A percentile compares a stretch with the other conserved stretches of the same genome.
These are phyloP conservation scores for Mimosa pudica DNA, from an alignment of 306 rosid genomes.

Conservation along the genomic window DNA sequence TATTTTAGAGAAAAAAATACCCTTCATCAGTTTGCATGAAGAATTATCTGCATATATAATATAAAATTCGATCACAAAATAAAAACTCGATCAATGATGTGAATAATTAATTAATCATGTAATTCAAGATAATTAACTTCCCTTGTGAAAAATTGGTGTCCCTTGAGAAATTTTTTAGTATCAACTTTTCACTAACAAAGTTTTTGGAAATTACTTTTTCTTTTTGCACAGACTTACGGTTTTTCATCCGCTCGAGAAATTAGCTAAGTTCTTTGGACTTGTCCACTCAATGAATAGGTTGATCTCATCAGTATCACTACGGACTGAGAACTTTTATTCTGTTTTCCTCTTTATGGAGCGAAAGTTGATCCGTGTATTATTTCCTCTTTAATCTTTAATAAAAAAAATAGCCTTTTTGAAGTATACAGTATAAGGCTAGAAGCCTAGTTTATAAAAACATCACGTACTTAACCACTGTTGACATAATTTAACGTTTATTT, in stretches of 20 bases:
- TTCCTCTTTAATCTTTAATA: neutral
- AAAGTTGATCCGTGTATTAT: neutral
- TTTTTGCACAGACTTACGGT: no score
- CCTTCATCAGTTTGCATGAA: neutral
- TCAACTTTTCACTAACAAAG: no score
- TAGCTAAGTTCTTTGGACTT: neutral
- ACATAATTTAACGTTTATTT: conserved; percentile 21
- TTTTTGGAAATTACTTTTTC: no score
- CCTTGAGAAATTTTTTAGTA: no score
- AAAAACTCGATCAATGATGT: neutral
- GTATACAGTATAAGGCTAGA: neutral
- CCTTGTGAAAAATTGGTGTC: neutral
- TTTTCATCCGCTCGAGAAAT: no score
- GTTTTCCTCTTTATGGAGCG: neutral
- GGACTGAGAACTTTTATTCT: neutral
- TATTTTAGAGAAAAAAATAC: neutral
- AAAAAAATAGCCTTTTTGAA: neutral
- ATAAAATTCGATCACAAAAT: neutral
- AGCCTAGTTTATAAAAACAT: conserved; percentile 15
- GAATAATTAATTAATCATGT: neutral
- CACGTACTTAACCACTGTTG: conserved; percentile 13
- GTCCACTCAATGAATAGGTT: neutral
- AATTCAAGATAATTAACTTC: no score
- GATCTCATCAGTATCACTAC: no score
- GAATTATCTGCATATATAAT: neutral